Evolutionary conservation across 352 stramenopile species (phyloP), one percentile per base, ranked within the genome.

Genomic region (Globisporangium sylvaticum): DNA sequence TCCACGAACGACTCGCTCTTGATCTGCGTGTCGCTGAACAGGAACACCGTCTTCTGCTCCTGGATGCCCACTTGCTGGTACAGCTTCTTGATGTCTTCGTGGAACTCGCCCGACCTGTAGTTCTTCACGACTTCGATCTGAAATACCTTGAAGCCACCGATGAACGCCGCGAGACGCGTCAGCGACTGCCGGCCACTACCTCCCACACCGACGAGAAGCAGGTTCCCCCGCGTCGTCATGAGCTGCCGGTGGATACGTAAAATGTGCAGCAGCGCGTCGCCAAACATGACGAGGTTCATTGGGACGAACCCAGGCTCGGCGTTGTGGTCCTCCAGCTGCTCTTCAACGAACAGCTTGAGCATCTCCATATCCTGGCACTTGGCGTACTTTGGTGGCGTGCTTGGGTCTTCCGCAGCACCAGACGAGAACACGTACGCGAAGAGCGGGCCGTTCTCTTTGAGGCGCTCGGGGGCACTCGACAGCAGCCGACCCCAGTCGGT

Each of bases 121-220:
- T 97, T 96, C 74, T 98, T 98, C n/a, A 91, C 87, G 1, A 98
- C 92, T 76, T 98, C 94, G 56, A 98, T 97, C 62, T 93, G 90
- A 50, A 97, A 97, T 5, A 96, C 67, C 50, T 93, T 92, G 61
- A 95, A 95, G 14, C 87, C 87, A 3, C 86, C 88, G 48, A 97
- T 95, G 67, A 97, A 98, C 3, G 92, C 78, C 9, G 91, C 89
- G 0, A 98, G 71, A 10, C 89, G 80, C 0, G 91, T 97, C 6
- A 98, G 70, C 0, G 86, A 97, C 69, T 98, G 93, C 2, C 93
- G 70, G 4, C 93, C 93, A 60, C 89, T 97, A 1, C 92, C 93
- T 37, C 93, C 93, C 24, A 98, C 92, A 22, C 93, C 94, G 10
- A 98, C 90, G 15, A 98, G 77, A 56, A 98, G 79, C n/a, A 97